phyloP scores from a whole-genome alignment of 352 stramenopile genomes.

The Phytophthora meadii region DNA sequence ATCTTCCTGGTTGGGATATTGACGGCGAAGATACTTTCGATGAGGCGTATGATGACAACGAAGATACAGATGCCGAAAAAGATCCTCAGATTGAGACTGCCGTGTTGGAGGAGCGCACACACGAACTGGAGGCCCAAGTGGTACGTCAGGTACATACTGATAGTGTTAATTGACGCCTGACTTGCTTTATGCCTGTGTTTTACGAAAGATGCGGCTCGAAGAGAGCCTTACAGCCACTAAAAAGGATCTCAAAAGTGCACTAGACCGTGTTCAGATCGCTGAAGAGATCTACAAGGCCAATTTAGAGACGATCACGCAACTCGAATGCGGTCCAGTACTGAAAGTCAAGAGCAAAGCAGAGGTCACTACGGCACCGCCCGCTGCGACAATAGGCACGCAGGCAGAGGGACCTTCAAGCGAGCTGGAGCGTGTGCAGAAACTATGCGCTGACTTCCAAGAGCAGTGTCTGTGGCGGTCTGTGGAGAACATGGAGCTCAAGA shows the following conservation, averaged over 20 bases:
- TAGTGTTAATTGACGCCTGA: conserved; percentile 4
- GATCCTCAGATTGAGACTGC: conserved; percentile 18
- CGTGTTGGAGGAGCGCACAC: conserved; percentile 28
- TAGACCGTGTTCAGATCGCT: conserved; percentile 50
- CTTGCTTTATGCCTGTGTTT: neutral
- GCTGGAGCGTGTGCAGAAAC: conserved; percentile 48
- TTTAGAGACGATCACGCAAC: conserved; percentile 61
- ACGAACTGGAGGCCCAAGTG: conserved; percentile 49
- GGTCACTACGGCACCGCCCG: neutral
- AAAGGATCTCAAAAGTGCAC: conserved; percentile 47
- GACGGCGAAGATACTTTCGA: conserved; percentile 18
- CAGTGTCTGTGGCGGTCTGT: conserved; percentile 82
- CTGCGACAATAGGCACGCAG: conserved; percentile 11
- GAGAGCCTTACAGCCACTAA: conserved; percentile 37
- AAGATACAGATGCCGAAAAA: conserved; percentile 6
- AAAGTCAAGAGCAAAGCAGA: conserved; percentile 12
- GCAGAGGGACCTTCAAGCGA: conserved; percentile 35
- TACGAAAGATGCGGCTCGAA: conserved; percentile 39
- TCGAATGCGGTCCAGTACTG: conserved; percentile 36
- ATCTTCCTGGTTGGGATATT: conserved; percentile 29
- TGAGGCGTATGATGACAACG: conserved; percentile 14
- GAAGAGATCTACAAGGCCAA: conserved; percentile 75
- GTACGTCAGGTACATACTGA: conserved; percentile 30
- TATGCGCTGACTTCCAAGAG: conserved; percentile 77
- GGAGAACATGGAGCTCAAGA: conserved; percentile 68